Evolutionary conservation across 192 early-diverging fungal genomes (phyloP).

Genomic region (Backusella macrospora): DNA sequence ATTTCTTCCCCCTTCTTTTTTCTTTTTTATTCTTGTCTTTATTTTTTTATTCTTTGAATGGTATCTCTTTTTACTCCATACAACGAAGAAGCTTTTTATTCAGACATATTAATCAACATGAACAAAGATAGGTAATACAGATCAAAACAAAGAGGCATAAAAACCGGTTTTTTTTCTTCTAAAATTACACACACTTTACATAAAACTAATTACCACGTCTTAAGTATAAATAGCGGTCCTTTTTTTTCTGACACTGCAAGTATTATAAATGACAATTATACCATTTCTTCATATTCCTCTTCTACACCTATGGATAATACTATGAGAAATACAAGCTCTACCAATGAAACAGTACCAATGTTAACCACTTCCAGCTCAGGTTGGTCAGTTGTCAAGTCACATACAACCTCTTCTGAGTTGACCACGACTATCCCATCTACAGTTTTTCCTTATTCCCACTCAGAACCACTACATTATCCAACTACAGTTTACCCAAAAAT

Average conservation of each 20-base stretch:
- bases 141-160: neutral
- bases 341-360: neutral
- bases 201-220: slow-evolving; percentile 4
- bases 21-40: no score
- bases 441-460: neutral
- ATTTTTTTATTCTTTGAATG: neutral
- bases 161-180: slow-evolving; percentile 16
- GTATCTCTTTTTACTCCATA: slow-evolving; percentile 1
- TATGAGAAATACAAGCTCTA: neutral
- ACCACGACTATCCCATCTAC: neutral
- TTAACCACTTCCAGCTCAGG: neutral
- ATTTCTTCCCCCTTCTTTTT: neutral
- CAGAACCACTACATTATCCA: neutral
- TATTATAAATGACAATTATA: slow-evolving; percentile 6
- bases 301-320: neutral
- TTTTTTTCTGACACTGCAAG: slow-evolving; percentile 10
- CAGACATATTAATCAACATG: neutral
- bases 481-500: slow-evolving; percentile 7
- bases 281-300: slow-evolving; percentile 7
- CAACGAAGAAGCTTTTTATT: neutral
- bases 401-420: neutral
- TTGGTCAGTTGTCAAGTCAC: slow-evolving; percentile 5
- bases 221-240: neutral
- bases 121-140: slow-evolving; percentile 9
- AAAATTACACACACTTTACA: slow-evolving; percentile 6